Conservation (phyloP, 257 asterid genomes). For the Solanum etuberosum region DNA sequence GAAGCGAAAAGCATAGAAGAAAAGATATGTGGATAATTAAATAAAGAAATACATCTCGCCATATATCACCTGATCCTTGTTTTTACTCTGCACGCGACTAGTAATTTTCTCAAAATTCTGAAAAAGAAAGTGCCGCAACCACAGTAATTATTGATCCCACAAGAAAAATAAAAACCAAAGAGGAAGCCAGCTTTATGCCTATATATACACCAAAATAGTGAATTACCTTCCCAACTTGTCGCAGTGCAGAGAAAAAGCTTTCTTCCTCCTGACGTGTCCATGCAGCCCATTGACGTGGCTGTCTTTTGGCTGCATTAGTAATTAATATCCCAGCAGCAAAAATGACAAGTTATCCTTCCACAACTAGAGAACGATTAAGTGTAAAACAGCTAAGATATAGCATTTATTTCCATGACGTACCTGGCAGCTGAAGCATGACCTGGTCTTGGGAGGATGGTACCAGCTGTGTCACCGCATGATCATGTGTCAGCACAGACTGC, state of each 20-base stretch:
- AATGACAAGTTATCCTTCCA: neutral
- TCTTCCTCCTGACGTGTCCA: conserved; percentile 99
- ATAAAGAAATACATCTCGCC: neutral
- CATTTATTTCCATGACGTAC: conserved; percentile 20
- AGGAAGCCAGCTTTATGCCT: neutral
- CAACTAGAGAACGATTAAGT: neutral
- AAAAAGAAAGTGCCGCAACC: neutral
- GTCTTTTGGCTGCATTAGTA: conserved; percentile 49
- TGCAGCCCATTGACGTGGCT: conserved; percentile 99
- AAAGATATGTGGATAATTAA: neutral
- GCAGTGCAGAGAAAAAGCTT: conserved; percentile 81
- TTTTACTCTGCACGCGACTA: conserved; percentile 89
- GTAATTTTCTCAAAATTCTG: conserved; percentile 98
- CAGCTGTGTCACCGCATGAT: neutral
- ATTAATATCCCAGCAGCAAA: conserved; percentile 6
- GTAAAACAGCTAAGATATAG: neutral
- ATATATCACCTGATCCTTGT: conserved; percentile 79
- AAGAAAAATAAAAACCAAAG: neutral
- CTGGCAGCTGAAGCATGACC: conserved; percentile 38
- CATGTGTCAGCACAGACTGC: conserved; percentile 16
- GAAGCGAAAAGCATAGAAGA: conserved; percentile 1
- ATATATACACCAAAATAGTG: conserved; percentile 2
- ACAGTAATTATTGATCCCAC: conserved; percentile 2
- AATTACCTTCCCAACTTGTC: conserved; percentile 96
- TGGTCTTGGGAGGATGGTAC: conserved; percentile 41